phyloP scores from a whole-genome alignment of 2,329 filamentous ascomycete genomes.

The Emergomyces africanus region DNA sequence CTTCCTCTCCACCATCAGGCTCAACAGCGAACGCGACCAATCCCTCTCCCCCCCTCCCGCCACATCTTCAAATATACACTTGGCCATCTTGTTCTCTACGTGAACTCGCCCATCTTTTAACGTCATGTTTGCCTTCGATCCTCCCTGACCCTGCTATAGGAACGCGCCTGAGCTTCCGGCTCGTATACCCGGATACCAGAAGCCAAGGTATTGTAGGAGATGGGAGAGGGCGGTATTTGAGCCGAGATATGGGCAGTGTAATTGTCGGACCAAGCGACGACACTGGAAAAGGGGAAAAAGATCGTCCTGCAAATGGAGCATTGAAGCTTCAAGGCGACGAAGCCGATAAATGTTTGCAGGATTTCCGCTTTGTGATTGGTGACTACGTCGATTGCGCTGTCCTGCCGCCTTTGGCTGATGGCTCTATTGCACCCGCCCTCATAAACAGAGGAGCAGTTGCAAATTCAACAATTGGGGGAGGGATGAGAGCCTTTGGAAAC shows the following conservation, averaged over 20 bases:
- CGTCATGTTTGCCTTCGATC: slow-evolving; percentile 52
- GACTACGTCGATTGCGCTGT: slow-evolving; percentile 80
- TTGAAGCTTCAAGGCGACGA: slow-evolving; percentile 43
- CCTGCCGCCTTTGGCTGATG: slow-evolving; percentile 60
- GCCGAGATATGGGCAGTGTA: slow-evolving; percentile 71
- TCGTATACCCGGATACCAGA: slow-evolving; percentile 67
- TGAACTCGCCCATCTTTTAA: slow-evolving; percentile 68
- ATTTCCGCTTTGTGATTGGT: slow-evolving; percentile 72
- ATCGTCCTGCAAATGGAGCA: slow-evolving; percentile 24
- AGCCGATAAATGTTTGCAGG: slow-evolving; percentile 58
- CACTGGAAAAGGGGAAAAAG: slow-evolving; percentile 25
- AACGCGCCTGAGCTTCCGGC: slow-evolving; percentile 73
- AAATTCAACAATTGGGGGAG: slow-evolving; percentile 28
- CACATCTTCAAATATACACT: slow-evolving; percentile 70
- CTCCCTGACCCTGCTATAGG: slow-evolving; percentile 65
- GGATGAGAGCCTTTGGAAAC: slow-evolving; percentile 26
- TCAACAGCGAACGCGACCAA: slow-evolving; percentile 38
- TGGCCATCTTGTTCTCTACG: slow-evolving; percentile 70
- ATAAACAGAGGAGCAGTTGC: slow-evolving; percentile 37
- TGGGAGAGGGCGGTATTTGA: slow-evolving; percentile 51
- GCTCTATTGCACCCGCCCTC: slow-evolving; percentile 54
- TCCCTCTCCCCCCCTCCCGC: slow-evolving; percentile 43
- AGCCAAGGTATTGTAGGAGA: slow-evolving; percentile 24
- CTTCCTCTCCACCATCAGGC: slow-evolving; percentile 14
- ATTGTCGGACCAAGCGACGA: slow-evolving; percentile 46